Evolutionary conservation across 2,329 filamentous ascomycete genomes (phyloP).

Genomic region (Phaeosphaeriaceae sp.): DNA sequence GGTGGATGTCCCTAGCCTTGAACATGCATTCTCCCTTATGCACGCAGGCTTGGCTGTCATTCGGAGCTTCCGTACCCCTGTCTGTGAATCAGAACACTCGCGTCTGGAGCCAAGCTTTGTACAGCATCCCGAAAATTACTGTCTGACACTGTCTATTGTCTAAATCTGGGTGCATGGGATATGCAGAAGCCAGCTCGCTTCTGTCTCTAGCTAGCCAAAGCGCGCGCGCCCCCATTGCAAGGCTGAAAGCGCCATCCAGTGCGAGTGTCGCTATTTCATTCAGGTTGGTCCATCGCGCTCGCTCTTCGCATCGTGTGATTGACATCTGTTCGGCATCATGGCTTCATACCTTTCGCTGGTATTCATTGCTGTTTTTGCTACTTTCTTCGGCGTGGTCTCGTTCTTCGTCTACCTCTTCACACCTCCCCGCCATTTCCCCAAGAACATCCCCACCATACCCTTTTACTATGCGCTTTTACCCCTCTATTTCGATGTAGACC

Average conservation of each 20-base stretch:
- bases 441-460: slow-evolving; percentile 53
- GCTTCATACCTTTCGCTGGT: slow-evolving; percentile 31
- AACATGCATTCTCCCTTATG: not conserved
- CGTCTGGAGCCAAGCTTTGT: slow-evolving; percentile 11
- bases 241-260: slow-evolving; percentile 12
- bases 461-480: slow-evolving; percentile 55
- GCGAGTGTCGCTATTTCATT: slow-evolving; percentile 19
- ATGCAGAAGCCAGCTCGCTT: slow-evolving; percentile 14
- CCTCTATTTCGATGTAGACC: slow-evolving; percentile 53
- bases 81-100: slow-evolving; percentile 12
- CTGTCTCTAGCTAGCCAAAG: slow-evolving; percentile 12
- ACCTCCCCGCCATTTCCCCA: slow-evolving; percentile 33
- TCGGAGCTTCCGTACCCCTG: slow-evolving; percentile 17
- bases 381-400: slow-evolving; percentile 22
- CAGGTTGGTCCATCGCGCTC: slow-evolving; percentile 13
- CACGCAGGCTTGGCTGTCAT: slow-evolving; percentile 22
- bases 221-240: slow-evolving; percentile 17
- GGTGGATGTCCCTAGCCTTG: not conserved
- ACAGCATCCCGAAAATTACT: slow-evolving; percentile 18
- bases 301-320: slow-evolving; percentile 3
- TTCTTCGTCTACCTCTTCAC: slow-evolving; percentile 36
- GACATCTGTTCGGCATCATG: slow-evolving; percentile 19
- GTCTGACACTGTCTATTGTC: slow-evolving; percentile 24
- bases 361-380: slow-evolving; percentile 25
- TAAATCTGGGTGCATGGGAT: slow-evolving; percentile 20